Evolutionary conservation across 2,329 filamentous ascomycete species (phyloP).

Genomic region (Ramularia endophylla): DNA sequence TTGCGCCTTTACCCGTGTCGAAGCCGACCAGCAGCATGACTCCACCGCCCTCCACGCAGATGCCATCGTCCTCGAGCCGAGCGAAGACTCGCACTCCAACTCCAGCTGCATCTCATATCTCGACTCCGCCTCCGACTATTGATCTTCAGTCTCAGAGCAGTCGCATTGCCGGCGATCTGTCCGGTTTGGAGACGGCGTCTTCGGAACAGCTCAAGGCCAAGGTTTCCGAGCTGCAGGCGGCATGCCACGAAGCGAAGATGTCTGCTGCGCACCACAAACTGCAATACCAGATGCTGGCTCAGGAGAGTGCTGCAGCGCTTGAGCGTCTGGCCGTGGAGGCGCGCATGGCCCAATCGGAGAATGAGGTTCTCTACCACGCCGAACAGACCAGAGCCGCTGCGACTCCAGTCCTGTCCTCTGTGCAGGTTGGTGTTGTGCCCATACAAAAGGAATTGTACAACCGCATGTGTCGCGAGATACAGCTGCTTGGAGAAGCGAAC

Average conservation of each 20-base stretch:
- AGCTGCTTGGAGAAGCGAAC: slow-evolving; percentile 62
- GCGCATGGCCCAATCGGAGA: slow-evolving; percentile 81
- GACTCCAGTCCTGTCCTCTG: slow-evolving; percentile 41
- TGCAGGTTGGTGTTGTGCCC: slow-evolving; percentile 36
- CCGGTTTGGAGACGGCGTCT: slow-evolving; percentile 45
- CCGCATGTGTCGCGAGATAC: slow-evolving; percentile 46
- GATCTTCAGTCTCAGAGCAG: slow-evolving; percentile 15
- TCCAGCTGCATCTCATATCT: slow-evolving; percentile 44
- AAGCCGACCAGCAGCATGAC: slow-evolving; percentile 43
- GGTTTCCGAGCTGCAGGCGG: slow-evolving; percentile 46
- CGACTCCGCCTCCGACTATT: slow-evolving; percentile 44
- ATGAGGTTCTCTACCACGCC: slow-evolving; percentile 71
- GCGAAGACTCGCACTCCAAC: slow-evolving; percentile 45
- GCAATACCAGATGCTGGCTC: slow-evolving; percentile 75
- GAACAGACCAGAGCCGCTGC: slow-evolving; percentile 57
- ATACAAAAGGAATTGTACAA: slow-evolving; percentile 50
- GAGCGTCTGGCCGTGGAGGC: slow-evolving; percentile 87
- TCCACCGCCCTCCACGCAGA: slow-evolving; percentile 58
- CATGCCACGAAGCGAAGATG: slow-evolving; percentile 65
- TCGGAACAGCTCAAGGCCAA: slow-evolving; percentile 49
- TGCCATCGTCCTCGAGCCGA: slow-evolving; percentile 29
- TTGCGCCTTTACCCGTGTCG: slow-evolving; percentile 25
- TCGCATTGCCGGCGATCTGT: slow-evolving; percentile 32
- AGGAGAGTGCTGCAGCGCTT: slow-evolving; percentile 78
- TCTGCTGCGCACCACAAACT: slow-evolving; percentile 85